These are phyloP conservation scores for Termitomyces sp. DNA, from an alignment of 768 basidiomycete genomes.

Conservation along the genomic window DNA sequence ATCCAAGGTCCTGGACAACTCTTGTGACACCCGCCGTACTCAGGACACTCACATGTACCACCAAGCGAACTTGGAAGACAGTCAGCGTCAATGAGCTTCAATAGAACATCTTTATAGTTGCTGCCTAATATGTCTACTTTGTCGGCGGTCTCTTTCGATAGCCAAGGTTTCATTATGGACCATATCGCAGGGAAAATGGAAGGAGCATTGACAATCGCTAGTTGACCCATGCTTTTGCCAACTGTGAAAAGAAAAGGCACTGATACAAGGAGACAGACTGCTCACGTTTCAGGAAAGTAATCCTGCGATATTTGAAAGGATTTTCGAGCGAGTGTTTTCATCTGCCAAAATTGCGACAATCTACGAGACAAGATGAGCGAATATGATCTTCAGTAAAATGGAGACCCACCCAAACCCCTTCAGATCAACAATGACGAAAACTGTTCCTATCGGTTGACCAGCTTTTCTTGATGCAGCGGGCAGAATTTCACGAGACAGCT, in stretches of 20 bases:
- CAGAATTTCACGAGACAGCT: slow-evolving; percentile 59
- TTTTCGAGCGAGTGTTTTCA: slow-evolving; percentile 54
- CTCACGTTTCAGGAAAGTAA: slow-evolving; percentile 74
- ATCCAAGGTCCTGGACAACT: slow-evolving; percentile 71
- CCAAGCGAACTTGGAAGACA: slow-evolving; percentile 57
- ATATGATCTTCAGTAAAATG: not conserved
- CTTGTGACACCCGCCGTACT: slow-evolving; percentile 50
- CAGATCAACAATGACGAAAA: slow-evolving; percentile 64
- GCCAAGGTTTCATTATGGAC: slow-evolving; percentile 64
- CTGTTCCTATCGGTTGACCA: slow-evolving; percentile 42
- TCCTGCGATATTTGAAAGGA: slow-evolving; percentile 76
- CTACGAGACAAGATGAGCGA: slow-evolving; percentile 26
- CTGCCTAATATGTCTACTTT: slow-evolving; percentile 64
- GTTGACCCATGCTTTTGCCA: slow-evolving; percentile 57
- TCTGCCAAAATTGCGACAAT: slow-evolving; percentile 69
- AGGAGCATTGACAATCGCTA: slow-evolving; percentile 69
- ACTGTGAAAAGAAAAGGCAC: not conserved
- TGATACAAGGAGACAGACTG: not conserved
- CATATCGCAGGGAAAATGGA: slow-evolving; percentile 70
- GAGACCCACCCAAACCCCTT: slow-evolving; percentile 61
- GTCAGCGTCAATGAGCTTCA: slow-evolving; percentile 57
- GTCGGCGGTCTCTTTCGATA: slow-evolving; percentile 64
- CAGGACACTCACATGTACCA: slow-evolving; percentile 58
- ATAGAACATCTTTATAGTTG: slow-evolving; percentile 51
- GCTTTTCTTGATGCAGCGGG: slow-evolving; percentile 59